phyloP scores from a whole-genome alignment of 495 filamentous ascomycete species.

The Corynascus novoguineensis region DNA sequence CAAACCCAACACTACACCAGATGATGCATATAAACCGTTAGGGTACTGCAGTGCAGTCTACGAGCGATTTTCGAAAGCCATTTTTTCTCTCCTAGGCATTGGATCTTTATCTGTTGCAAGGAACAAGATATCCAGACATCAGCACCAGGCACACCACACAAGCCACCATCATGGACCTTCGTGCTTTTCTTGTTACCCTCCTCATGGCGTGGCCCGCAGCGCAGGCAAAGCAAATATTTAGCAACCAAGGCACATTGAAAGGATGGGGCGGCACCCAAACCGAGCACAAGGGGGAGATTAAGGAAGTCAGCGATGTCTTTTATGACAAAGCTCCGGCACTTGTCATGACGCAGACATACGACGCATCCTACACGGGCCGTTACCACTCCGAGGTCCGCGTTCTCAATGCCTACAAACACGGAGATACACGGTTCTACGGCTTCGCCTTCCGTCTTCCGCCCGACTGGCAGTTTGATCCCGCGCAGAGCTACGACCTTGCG shows the following conservation, averaged over 20 bases:
- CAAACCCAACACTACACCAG: too few relatives aligned
- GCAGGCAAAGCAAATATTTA: slow-evolving; percentile 38
- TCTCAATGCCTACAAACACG: slow-evolving; percentile 43
- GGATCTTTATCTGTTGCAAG: too few relatives aligned
- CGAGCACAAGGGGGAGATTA: slow-evolving; percentile 44
- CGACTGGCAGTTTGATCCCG: slow-evolving; percentile 45
- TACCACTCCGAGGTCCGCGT: slow-evolving; percentile 53
- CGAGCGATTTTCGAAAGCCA: too few relatives aligned
- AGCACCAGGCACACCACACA: too few relatives aligned
- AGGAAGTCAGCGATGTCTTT: slow-evolving; percentile 42
- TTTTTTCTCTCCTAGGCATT: too few relatives aligned
- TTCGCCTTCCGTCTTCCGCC: slow-evolving; percentile 50
- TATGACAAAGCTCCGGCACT: slow-evolving; percentile 44
- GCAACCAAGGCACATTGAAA: slow-evolving; percentile 44
- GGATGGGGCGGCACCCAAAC: slow-evolving; percentile 45
- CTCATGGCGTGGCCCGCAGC: not conserved
- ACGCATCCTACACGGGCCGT: slow-evolving; percentile 42
- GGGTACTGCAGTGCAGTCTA: too few relatives aligned
- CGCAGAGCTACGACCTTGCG: slow-evolving; percentile 48
- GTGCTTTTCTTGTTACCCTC: not conserved
- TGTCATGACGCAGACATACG: slow-evolving; percentile 51
- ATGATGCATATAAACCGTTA: too few relatives aligned
- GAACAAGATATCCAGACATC: too few relatives aligned
- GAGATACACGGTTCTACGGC: slow-evolving; percentile 51
- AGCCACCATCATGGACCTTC: not conserved